Evolutionary conservation across 345 rosid genomes (phyloP).

Genomic region (Rhodomyrtus tomentosa): DNA sequence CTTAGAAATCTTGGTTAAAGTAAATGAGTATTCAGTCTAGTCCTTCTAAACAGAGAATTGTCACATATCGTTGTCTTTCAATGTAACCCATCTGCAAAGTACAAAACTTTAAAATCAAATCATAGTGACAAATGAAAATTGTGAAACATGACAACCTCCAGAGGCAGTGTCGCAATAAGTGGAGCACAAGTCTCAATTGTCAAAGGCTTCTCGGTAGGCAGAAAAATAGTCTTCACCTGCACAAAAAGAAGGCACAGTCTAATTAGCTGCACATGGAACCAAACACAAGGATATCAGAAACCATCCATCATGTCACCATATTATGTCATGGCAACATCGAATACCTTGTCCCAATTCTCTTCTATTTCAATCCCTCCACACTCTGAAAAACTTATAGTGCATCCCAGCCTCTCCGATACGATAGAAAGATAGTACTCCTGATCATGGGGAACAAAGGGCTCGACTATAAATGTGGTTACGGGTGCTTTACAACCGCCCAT

Average conservation of each 20-base stretch:
- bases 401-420: conserved; percentile 88
- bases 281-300: background rate
- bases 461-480: conserved; percentile 84
- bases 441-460: conserved; percentile 87
- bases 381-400: conserved; percentile 82
- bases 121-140: background rate
- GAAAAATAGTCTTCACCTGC: conserved; percentile 77
- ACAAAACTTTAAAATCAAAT: background rate
- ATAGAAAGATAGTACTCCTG: conserved; percentile 81
- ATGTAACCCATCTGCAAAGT: background rate
- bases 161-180: conserved; percentile 87
- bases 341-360: conserved; percentile 98
- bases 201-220: conserved; percentile 67
- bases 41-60: background rate
- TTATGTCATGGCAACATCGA: background rate
- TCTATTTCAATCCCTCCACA: conserved; percentile 98
- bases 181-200: conserved; percentile 77
- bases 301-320: background rate
- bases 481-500: conserved; percentile 93
- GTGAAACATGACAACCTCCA: conserved; percentile 50
- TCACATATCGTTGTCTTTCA: background rate
- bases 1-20: background rate
- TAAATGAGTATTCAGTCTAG: background rate
- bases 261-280: background rate
- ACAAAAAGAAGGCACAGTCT: background rate